phyloP scores from a whole-genome alignment of 805 yeast genomes.

The Saccharomycopsis selenospora region DNA sequence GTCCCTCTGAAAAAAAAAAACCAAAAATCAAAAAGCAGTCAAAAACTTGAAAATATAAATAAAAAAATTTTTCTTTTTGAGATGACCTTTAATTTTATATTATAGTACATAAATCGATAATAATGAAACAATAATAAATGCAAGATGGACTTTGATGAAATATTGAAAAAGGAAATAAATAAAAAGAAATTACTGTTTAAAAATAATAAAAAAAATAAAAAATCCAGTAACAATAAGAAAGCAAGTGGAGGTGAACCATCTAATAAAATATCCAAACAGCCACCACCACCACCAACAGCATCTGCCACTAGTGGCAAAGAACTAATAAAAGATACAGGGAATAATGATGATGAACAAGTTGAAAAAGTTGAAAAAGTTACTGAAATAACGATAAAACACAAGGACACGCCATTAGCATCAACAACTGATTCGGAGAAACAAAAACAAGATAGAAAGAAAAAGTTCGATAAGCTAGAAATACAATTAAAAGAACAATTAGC shows the following conservation, averaged over 20 bases:
- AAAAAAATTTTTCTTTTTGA: too few species aligned
- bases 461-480: slow-evolving; percentile 29
- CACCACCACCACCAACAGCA: too few species aligned
- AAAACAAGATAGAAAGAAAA: slow-evolving; percentile 18
- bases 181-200: slow-evolving; percentile 32
- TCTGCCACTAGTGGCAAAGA: too few species aligned
- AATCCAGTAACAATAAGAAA: slow-evolving; percentile 6
- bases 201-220: slow-evolving; percentile 15
- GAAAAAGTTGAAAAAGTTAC: background rate
- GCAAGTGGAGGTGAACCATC: slow-evolving; percentile 15
- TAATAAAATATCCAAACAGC: slow-evolving; percentile 13
- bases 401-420: background rate
- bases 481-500: slow-evolving; percentile 29
- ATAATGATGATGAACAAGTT: background rate
- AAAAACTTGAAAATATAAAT: too few species aligned
- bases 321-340: background rate
- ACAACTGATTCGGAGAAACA: slow-evolving; percentile 4
- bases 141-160: slow-evolving; percentile 41
- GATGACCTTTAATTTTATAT: too few species aligned
- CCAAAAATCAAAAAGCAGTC: too few species aligned
- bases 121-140: too few species aligned
- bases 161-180: slow-evolving; percentile 41
- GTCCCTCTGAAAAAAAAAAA: too few species aligned
- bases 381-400: background rate
- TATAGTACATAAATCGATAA: too few species aligned